phyloP scores from a whole-genome alignment of 305 asterid species.

The Fraxinus platypoda region DNA sequence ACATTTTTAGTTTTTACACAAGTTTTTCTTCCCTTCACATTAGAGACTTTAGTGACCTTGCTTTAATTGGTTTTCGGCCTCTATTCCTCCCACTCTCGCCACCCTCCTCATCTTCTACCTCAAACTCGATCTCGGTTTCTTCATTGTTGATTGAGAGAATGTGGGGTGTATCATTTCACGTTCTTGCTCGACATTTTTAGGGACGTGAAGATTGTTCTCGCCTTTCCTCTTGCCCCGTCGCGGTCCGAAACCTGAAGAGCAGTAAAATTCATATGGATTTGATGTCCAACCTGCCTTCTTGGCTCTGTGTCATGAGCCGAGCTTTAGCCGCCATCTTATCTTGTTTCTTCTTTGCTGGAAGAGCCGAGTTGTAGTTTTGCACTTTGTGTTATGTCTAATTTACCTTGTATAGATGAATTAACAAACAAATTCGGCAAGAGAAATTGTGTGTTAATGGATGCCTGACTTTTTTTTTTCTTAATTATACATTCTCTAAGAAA shows the following conservation, averaged over 20 bases:
- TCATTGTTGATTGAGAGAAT: background rate
- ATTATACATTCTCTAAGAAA: background rate
- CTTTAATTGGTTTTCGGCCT: constrained; percentile 63
- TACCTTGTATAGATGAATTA: too few species aligned
- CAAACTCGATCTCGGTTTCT: background rate
- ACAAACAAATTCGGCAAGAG: too few species aligned
- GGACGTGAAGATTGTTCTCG: background rate
- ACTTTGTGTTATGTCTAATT: background rate
- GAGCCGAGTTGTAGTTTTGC: constrained; percentile 13
- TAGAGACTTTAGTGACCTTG: constrained; percentile 60
- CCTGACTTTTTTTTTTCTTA: constrained; percentile 10
- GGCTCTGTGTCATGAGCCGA: constrained; percentile 5
- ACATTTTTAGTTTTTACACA: background rate
- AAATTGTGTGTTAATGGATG: background rate
- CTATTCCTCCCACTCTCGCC: constrained; percentile 35
- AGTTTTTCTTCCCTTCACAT: constrained; percentile 24
- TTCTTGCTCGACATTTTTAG: background rate
- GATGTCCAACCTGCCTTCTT: too few species aligned
- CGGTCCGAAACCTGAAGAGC: too few species aligned
- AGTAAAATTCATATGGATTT: too few species aligned
- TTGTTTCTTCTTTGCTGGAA: background rate
- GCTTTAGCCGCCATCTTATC: constrained; percentile 7
- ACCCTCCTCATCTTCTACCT: background rate
- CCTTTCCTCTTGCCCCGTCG: constrained; percentile 22
- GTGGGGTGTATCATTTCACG: background rate